Conservation (phyloP, 2,329 filamentous ascomycete species). For the Alternaria angustiovoidea region DNA sequence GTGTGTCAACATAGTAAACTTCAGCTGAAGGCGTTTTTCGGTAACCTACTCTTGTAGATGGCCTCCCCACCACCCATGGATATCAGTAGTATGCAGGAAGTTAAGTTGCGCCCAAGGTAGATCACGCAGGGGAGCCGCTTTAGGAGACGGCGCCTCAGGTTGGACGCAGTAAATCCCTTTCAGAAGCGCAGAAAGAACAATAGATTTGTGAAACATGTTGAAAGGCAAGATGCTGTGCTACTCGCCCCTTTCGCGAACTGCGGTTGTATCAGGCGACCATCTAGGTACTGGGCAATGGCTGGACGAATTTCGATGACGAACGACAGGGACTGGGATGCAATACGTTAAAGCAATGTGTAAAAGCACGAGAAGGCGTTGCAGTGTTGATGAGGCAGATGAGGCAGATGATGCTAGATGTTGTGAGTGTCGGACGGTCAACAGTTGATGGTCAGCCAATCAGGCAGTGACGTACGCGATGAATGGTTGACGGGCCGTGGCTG, state of each 20-base stretch:
- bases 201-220: conserved; percentile 28
- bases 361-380: conserved; percentile 2
- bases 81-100: conserved; percentile 87
- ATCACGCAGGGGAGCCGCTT: conserved; percentile 81
- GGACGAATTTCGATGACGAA: conserved; percentile 12
- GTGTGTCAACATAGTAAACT: not conserved
- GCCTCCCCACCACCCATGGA: conserved; percentile 93
- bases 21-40: not conserved
- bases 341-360: not conserved
- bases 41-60: conserved; percentile 82
- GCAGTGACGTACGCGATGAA: conserved; percentile 23
- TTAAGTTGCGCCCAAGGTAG: conserved; percentile 94
- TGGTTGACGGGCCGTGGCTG: conserved; percentile 18
- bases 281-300: conserved; percentile 21
- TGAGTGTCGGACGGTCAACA: conserved; percentile 13
- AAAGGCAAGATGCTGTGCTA: conserved; percentile 6
- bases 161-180: conserved; percentile 67
- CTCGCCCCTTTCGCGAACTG: not conserved
- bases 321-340: not conserved
- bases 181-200: conserved; percentile 29
- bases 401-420: conserved; percentile 3
- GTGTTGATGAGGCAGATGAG: conserved; percentile 5
- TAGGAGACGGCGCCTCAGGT: conserved; percentile 79
- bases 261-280: conserved; percentile 25
- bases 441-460: conserved; percentile 21